phyloP scores from a whole-genome alignment of 495 filamentous ascomycete species.

The Podospora tetraspora region DNA sequence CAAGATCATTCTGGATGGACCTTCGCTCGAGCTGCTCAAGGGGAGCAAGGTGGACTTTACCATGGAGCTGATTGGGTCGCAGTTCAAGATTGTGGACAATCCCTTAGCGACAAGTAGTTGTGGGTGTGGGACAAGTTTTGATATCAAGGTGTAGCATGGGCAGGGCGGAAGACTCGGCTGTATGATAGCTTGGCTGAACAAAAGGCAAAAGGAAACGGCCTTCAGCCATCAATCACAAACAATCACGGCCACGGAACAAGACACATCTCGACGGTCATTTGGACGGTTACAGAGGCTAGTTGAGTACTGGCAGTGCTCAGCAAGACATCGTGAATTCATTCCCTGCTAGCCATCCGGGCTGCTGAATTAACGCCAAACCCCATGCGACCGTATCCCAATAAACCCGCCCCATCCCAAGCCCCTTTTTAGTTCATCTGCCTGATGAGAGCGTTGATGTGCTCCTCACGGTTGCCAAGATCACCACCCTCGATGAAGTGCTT shows the following conservation, averaged over 20 bases:
- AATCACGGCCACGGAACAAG: too few relatives aligned
- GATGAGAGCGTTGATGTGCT: slow-evolving; percentile 95
- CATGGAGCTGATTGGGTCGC: slow-evolving; percentile 93
- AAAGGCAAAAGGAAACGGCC: background rate
- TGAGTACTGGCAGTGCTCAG: slow-evolving; percentile 20
- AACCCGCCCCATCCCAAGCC: slow-evolving; percentile 22
- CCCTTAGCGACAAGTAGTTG: slow-evolving; percentile 88
- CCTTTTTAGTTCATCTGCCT: slow-evolving; percentile 90
- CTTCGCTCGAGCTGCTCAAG: slow-evolving; percentile 81
- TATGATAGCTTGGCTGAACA: background rate
- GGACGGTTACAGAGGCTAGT: slow-evolving; percentile 10
- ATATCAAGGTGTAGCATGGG: slow-evolving; percentile 59
- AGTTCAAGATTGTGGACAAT: slow-evolving; percentile 95
- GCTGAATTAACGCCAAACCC: slow-evolving; percentile 30
- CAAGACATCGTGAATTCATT: slow-evolving; percentile 32
- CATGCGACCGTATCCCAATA: slow-evolving; percentile 38
- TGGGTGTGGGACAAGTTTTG: slow-evolving; percentile 97
- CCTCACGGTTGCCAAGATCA: slow-evolving; percentile 96
- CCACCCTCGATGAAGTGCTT: slow-evolving; percentile 99
- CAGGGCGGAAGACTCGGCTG: background rate
- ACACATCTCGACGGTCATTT: background rate
- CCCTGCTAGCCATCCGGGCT: slow-evolving; percentile 23
- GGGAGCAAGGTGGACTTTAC: slow-evolving; percentile 94
- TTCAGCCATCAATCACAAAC: background rate
- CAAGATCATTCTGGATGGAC: slow-evolving; percentile 83